These are phyloP conservation scores for Sporothrix variecibatus DNA, from an alignment of 2,329 filamentous ascomycete genomes.

Conservation along the genomic window DNA sequence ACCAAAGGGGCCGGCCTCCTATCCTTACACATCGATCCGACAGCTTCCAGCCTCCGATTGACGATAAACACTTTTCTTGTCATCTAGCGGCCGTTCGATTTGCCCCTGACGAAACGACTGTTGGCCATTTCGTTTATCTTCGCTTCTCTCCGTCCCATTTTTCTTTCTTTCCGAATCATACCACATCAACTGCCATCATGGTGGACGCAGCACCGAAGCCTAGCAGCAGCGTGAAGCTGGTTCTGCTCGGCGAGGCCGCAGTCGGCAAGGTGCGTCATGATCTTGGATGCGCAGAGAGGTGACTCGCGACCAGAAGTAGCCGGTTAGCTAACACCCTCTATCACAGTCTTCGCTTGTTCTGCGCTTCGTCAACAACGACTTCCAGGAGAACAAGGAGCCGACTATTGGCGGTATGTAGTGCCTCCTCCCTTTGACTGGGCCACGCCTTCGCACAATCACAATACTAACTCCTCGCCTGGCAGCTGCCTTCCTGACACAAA, in stretches of 20 bases:
- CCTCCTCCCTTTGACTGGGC: constrained; percentile 18
- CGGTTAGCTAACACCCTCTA: neutral
- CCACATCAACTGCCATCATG: constrained; percentile 9
- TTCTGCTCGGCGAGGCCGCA: constrained; percentile 93
- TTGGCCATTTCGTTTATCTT: neutral
- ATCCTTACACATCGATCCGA: neutral
- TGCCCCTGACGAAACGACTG: neutral
- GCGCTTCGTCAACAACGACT: constrained; percentile 99
- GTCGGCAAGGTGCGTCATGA: constrained; percentile 81
- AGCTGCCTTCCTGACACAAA: constrained; percentile 98
- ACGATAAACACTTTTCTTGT: neutral
- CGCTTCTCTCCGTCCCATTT: neutral
- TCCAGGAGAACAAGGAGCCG: constrained; percentile 99
- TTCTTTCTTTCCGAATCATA: neutral
- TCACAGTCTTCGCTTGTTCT: constrained; percentile 89
- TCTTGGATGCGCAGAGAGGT: neutral
- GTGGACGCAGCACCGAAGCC: constrained; percentile 87
- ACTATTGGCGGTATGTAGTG: constrained; percentile 83
- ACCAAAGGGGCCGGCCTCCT: constrained; percentile 23
- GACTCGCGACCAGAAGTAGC: neutral
- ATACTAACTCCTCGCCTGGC: constrained; percentile 20
- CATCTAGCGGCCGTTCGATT: neutral
- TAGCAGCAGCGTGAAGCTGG: constrained; percentile 99
- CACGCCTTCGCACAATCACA: no score
- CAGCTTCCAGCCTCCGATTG: neutral